phyloP scores from a whole-genome alignment of 2,329 filamentous ascomycete species.

The Paraphaeosphaeria minitans region DNA sequence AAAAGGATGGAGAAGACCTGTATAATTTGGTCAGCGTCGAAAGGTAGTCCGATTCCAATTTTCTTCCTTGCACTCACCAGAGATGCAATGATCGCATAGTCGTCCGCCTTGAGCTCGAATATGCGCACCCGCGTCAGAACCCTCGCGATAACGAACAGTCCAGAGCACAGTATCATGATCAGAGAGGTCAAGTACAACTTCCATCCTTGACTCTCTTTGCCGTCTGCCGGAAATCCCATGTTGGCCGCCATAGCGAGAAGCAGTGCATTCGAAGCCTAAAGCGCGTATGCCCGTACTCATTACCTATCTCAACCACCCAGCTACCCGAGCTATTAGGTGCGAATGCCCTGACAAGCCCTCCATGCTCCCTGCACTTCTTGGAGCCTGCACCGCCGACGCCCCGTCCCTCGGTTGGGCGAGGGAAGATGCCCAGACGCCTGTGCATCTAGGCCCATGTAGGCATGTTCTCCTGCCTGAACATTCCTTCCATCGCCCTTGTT shows the following conservation, averaged over 20 bases:
- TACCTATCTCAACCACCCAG: background rate
- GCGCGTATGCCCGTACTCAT: background rate
- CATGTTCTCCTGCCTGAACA: no score
- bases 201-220: conserved; percentile 6
- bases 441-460: no score
- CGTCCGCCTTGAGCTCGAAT: conserved; percentile 1
- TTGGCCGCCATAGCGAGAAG: conserved; percentile 2
- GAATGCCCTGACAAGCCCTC: background rate
- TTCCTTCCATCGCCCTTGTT: no score
- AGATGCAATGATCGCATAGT: conserved; percentile 11
- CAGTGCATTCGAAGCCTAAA: background rate
- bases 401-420: background rate
- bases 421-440: no score
- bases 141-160: conserved; percentile 6
- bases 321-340: background rate
- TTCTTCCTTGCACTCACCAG: background rate
- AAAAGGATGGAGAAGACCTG: conserved; percentile 6
- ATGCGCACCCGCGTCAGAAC: conserved; percentile 4
- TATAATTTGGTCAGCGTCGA: background rate
- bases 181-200: conserved; percentile 13
- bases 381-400: background rate
- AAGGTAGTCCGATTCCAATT: background rate
- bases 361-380: background rate
- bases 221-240: conserved; percentile 7
- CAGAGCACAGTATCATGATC: conserved; percentile 10